Conservation (phyloP, 2,329 filamentous ascomycete genomes). For the Pleomassaria siparia region DNA sequence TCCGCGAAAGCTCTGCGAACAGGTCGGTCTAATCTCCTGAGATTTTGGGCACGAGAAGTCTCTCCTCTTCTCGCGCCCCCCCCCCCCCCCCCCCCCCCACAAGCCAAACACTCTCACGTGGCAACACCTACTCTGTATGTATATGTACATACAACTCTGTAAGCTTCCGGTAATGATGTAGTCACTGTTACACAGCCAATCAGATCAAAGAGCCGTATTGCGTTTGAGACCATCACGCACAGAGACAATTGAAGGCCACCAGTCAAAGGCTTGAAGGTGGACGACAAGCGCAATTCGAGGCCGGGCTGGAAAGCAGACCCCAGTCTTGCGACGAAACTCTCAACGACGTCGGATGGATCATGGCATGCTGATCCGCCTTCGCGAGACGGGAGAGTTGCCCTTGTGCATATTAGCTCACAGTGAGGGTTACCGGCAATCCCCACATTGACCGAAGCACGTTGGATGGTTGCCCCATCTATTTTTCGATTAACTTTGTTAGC, state of each 20-base stretch:
- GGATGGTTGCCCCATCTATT: background rate
- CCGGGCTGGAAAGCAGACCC: background rate
- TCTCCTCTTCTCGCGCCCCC: no score
- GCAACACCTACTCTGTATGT: no score
- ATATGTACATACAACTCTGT: no score
- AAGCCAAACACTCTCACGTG: no score
- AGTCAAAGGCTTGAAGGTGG: background rate
- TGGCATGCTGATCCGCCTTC: background rate
- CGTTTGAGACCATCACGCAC: background rate
- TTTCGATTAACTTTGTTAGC: background rate
- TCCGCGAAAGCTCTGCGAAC: no score
- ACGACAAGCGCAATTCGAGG: background rate
- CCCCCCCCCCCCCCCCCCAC: no score
- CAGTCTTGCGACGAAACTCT: background rate
- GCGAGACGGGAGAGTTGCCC: background rate
- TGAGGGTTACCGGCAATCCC: background rate
- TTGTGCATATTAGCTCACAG: background rate
- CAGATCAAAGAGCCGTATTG: background rate
- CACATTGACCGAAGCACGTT: background rate
- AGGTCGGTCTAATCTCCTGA: no score
- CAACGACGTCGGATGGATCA: background rate
- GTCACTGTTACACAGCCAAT: no score
- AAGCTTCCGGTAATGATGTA: no score
- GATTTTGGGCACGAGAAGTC: no score
- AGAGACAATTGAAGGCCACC: background rate